Conservation (phyloP, 2,329 filamentous ascomycete genomes). For the Clarireedia sp. region DNA sequence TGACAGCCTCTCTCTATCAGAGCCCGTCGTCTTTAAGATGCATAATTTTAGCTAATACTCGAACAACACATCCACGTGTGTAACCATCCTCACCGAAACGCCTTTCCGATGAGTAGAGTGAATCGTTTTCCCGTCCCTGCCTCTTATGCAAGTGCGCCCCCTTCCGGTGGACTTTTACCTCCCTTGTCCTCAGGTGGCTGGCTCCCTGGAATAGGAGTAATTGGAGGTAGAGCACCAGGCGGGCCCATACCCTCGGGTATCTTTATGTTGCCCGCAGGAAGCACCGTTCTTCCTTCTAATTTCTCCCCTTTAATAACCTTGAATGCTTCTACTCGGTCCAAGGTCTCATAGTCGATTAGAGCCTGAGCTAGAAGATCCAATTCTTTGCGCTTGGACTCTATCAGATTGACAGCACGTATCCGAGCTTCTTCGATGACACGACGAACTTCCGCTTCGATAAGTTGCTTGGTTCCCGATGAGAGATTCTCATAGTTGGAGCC, state of each 20-base stretch:
- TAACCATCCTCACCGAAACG: slow-evolving; percentile 9
- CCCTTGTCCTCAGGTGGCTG: slow-evolving; percentile 13
- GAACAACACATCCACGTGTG: slow-evolving; percentile 1
- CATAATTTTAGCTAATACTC: background rate
- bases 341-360: slow-evolving; percentile 87
- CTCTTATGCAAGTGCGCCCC: slow-evolving; percentile 22
- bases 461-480: slow-evolving; percentile 75
- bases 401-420: slow-evolving; percentile 60
- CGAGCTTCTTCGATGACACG: slow-evolving; percentile 76
- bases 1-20: background rate
- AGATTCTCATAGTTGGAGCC: slow-evolving; percentile 70
- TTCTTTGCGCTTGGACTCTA: slow-evolving; percentile 71
- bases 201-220: slow-evolving; percentile 23
- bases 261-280: slow-evolving; percentile 55
- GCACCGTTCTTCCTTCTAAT: slow-evolving; percentile 58
- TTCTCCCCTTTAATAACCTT: slow-evolving; percentile 83
- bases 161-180: slow-evolving; percentile 19
- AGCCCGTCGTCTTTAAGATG: background rate
- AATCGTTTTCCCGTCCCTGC: background rate
- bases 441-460: slow-evolving; percentile 84
- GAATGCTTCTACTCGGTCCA: slow-evolving; percentile 82
- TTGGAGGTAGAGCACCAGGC: slow-evolving; percentile 15
- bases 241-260: slow-evolving; percentile 41
- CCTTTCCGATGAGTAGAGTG: slow-evolving; percentile 16
- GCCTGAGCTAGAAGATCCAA: slow-evolving; percentile 83